Base-by-base conservation (phyloP, 176 grass and related monocot genomes). In the Elymus sibiricus region DNA sequence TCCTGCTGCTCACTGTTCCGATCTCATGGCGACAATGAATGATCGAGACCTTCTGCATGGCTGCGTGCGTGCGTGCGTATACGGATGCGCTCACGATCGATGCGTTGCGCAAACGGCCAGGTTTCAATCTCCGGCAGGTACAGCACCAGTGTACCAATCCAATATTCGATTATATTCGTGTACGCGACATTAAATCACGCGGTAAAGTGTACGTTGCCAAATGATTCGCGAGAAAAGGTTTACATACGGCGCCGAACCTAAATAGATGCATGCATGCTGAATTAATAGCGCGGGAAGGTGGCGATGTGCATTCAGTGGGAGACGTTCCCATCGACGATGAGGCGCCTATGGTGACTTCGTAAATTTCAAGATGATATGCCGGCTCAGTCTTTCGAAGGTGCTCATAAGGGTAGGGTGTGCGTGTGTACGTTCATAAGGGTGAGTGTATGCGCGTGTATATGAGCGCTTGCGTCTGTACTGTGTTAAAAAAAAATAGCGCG, bases 1-100 rank as follows among this genome's bases (percentile, higher is more conserved):
- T 62, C 37, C 85, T 75, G 76, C 79, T 87, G 72, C 71, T 82
- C 53, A 7, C 62, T 11, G 51, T 74, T 27, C 80, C n/a, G 21
- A 46, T 71, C 64, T 76, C 88, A 86, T 56, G 80, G 27, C 67
- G 74, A 51, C 69, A 75, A 40, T 80, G 62, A 91, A 76, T 81
- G 89, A 74, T 74, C 9, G 1, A 83, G 6, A 74, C 76, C 10
- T 38, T 11, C 28, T 74, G 71, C 71, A 46, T 74, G 53, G 3
- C 53, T 21, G 39, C 39, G 43, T 46, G n/a, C 22, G 31, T 74
- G 53, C 6, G 17, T 53, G 38, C 11, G 40, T 72, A 27, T 27
- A 71, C n/a, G 43, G 42, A 43, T 53, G 43, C 69, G 17, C 15
- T 39, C 25, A 16, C 56, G 60, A 56, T 67, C 75, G 53, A 58